phyloP scores from a whole-genome alignment of 179 eudicot species.

The Monotropa hypopitys region DNA sequence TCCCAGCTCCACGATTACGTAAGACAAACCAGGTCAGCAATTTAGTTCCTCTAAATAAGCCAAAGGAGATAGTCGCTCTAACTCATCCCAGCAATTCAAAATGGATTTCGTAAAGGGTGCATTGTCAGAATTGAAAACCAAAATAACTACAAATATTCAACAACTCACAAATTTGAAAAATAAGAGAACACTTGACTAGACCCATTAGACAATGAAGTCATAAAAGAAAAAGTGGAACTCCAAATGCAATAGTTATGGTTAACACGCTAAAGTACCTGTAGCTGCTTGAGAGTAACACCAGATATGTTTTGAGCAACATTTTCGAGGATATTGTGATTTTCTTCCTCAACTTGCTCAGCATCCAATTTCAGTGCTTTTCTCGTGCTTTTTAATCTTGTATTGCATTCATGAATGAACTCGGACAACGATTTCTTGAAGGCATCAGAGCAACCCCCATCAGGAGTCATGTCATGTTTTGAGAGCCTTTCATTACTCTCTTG shows the following conservation, averaged over 20 bases:
- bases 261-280: conserved; percentile 22
- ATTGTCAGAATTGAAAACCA: not conserved
- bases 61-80: not conserved
- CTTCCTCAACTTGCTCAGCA: conserved; percentile 13
- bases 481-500: conserved; percentile 34
- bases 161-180: not conserved
- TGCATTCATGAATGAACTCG: conserved; percentile 33
- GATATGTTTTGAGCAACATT: conserved; percentile 27
- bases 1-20: not conserved
- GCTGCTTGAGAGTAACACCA: conserved; percentile 34
- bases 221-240: not conserved
- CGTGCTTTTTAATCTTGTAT: conserved; percentile 19
- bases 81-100: not conserved
- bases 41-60: not conserved
- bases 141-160: not conserved
- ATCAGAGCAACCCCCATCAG: conserved; percentile 47
- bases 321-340: conserved; percentile 13
- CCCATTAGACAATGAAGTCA: not conserved
- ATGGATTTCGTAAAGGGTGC: not conserved
- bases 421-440: conserved; percentile 41
- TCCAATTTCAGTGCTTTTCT: conserved; percentile 17
- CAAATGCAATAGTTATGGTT: not conserved
- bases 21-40: not conserved
- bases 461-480: conserved; percentile 28
- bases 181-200: not conserved